These are phyloP conservation scores for Amanita fuliginea DNA, from an alignment of 768 basidiomycete genomes.

Conservation along the genomic window DNA sequence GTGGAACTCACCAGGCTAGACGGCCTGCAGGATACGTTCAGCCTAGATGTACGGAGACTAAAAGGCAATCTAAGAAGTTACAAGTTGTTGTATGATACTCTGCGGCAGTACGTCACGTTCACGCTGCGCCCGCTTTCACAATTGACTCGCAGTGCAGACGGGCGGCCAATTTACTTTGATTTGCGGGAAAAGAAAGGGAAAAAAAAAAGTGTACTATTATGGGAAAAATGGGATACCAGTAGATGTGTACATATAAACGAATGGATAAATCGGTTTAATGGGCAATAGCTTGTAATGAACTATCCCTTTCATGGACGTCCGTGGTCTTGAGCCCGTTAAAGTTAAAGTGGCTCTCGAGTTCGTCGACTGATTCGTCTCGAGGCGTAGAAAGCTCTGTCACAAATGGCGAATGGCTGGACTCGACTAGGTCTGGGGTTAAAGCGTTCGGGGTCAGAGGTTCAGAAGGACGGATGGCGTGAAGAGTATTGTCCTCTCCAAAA, in stretches of 20 bases:
- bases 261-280: background rate
- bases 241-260: background rate
- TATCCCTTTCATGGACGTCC: background rate
- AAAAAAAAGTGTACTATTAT: background rate
- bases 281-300: background rate
- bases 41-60: conserved; percentile 79
- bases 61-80: conserved; percentile 83
- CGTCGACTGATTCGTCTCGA: background rate
- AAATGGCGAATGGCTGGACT: background rate
- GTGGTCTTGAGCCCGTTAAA: background rate
- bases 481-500: background rate
- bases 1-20: conserved; percentile 84
- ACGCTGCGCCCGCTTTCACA: too few species aligned
- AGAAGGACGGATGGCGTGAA: background rate
- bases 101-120: conserved; percentile 17
- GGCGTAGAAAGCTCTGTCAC: conserved; percentile 1
- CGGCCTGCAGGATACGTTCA: conserved; percentile 74
- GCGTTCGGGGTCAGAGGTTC: background rate
- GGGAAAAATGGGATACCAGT: background rate
- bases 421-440: conserved; percentile 1
- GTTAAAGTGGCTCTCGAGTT: background rate
- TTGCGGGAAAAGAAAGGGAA: background rate
- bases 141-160: background rate
- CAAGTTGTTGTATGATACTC: conserved; percentile 68
- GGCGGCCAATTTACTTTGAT: background rate